Evolutionary conservation across 306 rosid species (phyloP).

Genomic region (Malus sylvestris): DNA sequence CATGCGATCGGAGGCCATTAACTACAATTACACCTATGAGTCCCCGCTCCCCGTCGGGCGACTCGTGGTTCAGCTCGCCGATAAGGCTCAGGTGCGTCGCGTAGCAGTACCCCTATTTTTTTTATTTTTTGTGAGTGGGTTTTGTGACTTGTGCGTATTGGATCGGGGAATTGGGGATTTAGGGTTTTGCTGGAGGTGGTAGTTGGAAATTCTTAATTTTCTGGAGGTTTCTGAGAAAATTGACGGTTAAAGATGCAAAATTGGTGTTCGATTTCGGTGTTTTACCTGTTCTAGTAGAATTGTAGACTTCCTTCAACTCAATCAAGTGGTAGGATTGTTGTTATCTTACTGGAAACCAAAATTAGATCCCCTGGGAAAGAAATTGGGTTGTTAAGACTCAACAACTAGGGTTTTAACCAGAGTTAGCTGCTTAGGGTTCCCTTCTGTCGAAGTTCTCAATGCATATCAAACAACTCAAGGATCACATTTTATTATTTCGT

Average conservation of each 20-base stretch:
- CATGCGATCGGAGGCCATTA: conserved; percentile 87
- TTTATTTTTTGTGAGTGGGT: neutral
- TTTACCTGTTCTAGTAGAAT: neutral
- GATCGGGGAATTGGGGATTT: conserved; percentile 18
- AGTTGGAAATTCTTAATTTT: neutral
- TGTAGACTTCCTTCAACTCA: neutral
- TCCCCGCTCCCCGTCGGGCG: conserved; percentile 90
- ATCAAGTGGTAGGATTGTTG: neutral
- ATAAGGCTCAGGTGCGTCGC: conserved; percentile 78
- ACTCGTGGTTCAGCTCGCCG: conserved; percentile 94
- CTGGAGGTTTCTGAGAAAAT: neutral
- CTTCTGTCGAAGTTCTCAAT: neutral
- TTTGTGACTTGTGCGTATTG: neutral
- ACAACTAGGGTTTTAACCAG: neutral
- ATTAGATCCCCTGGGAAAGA: neutral
- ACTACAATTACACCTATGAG: conserved; percentile 79
- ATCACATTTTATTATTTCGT: neutral
- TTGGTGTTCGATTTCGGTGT: neutral
- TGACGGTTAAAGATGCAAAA: neutral
- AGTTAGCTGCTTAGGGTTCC: neutral
- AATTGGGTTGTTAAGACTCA: neutral
- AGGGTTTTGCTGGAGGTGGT: conserved; percentile 23
- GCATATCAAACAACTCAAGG: neutral
- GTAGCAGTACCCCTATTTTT: conserved; percentile 13
- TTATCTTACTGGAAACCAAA: neutral